Percentiles rank a stretch among this genome's conserved stretches.
These are phyloP conservation scores for Globisporangium lucens DNA, from an alignment of 352 stramenopile genomes.

Conservation along the genomic window DNA sequence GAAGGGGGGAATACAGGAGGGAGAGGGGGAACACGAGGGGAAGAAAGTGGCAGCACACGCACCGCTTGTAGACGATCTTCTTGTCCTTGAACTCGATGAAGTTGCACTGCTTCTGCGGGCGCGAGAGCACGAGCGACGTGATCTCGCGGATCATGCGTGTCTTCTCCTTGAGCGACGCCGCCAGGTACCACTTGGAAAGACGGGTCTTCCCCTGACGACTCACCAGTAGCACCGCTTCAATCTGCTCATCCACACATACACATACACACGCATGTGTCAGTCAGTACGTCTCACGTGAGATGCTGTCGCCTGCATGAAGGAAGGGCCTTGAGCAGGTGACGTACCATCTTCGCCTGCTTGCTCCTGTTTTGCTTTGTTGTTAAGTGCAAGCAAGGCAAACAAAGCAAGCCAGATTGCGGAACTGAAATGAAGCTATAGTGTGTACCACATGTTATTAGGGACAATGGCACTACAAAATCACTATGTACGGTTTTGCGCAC, in stretches of 20 bases:
- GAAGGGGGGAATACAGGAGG: not conserved
- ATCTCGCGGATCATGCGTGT: conserved; percentile 88
- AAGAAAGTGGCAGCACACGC: conserved; percentile 5
- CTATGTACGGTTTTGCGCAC: not conserved
- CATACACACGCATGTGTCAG: not conserved
- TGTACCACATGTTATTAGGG: not conserved
- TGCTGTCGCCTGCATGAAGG: not conserved
- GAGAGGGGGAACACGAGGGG: not conserved
- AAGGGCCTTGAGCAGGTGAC: not conserved
- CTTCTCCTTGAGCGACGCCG: conserved; percentile 77
- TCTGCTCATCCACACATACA: conserved; percentile 40
- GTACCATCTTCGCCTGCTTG: conserved; percentile 2
- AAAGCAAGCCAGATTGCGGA: not conserved
- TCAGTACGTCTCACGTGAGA: not conserved
- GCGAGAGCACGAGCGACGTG: conserved; percentile 84
- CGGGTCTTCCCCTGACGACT: conserved; percentile 92
- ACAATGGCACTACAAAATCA: not conserved
- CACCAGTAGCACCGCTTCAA: conserved; percentile 87
- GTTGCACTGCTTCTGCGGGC: conserved; percentile 83
- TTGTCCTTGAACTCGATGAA: conserved; percentile 98
- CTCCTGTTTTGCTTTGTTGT: conserved; percentile 1
- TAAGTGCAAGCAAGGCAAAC: not conserved
- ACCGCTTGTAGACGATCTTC: conserved; percentile 98
- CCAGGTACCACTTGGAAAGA: conserved; percentile 89
- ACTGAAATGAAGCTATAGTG: not conserved